A percentile compares a stretch with the other conserved stretches of the same genome.
These are phyloP conservation scores for Tricharina praecox DNA, from an alignment of 495 filamentous ascomycete species.

Conservation along the genomic window DNA sequence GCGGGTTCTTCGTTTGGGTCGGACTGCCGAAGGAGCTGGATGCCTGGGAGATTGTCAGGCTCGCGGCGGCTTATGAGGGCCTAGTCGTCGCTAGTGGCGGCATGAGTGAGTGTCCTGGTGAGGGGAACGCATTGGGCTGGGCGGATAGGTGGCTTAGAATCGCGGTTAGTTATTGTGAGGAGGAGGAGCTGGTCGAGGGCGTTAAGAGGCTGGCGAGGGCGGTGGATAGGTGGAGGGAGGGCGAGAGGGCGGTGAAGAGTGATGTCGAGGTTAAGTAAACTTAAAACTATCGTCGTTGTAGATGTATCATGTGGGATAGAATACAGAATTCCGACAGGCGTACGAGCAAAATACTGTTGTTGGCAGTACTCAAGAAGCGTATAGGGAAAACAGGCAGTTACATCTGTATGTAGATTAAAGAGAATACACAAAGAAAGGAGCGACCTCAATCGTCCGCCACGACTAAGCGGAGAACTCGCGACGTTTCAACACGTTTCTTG, in stretches of 20 bases:
- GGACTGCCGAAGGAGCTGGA: slow-evolving; percentile 10
- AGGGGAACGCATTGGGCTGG: slow-evolving; percentile 15
- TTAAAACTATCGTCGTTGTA: too few species aligned
- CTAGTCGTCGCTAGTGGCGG: slow-evolving; percentile 17
- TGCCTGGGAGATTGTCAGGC: slow-evolving; percentile 12
- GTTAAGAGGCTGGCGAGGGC: slow-evolving; percentile 19
- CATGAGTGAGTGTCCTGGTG: slow-evolving; percentile 20
- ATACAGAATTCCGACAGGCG: too few species aligned
- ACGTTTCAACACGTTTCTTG: too few species aligned
- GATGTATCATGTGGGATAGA: too few species aligned
- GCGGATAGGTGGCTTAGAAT: slow-evolving; percentile 19
- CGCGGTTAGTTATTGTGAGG: slow-evolving; percentile 18
- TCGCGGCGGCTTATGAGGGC: slow-evolving; percentile 7
- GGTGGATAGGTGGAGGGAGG: slow-evolving; percentile 13
- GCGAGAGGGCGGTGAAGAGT: slow-evolving; percentile 9
- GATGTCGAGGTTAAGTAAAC: too few species aligned
- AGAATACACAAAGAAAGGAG: too few species aligned
- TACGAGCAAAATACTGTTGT: too few species aligned
- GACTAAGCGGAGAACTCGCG: too few species aligned
- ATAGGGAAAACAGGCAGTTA: too few species aligned
- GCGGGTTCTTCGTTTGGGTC: slow-evolving; percentile 25
- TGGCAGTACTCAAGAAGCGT: too few species aligned
- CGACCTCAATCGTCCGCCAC: too few species aligned
- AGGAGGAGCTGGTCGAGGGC: slow-evolving; percentile 17
- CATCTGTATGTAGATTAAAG: too few species aligned